These are phyloP conservation scores for Hirschioporus abietinus DNA, from an alignment of 768 basidiomycete genomes.

Conservation along the genomic window DNA sequence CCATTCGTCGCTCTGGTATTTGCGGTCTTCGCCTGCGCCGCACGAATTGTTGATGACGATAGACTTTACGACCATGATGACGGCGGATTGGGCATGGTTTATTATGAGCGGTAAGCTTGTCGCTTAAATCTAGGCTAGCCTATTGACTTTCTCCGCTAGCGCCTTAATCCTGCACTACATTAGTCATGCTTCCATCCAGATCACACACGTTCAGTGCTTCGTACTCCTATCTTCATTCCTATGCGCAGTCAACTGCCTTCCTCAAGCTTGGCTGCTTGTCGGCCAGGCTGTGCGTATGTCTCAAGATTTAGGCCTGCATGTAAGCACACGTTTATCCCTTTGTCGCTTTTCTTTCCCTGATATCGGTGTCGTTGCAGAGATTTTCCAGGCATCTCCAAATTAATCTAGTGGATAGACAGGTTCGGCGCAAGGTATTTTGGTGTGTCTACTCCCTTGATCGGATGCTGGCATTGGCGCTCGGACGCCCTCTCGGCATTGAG, in stretches of 20 bases:
- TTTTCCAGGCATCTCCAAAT: constrained; percentile 72
- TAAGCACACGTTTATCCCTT: constrained; percentile 36
- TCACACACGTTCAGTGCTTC: constrained; percentile 87
- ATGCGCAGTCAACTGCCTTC: constrained; percentile 89
- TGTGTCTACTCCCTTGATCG: constrained; percentile 85
- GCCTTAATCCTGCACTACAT: constrained; percentile 90
- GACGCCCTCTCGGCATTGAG: constrained; percentile 83
- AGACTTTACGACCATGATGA: constrained; percentile 60
- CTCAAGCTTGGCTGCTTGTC: constrained; percentile 89
- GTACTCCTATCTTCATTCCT: constrained; percentile 86
- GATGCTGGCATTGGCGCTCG: constrained; percentile 87
- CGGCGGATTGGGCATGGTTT: constrained; percentile 86
- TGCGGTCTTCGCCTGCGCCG: constrained; percentile 86
- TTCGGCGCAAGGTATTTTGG: constrained; percentile 91
- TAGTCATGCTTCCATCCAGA: constrained; percentile 79
- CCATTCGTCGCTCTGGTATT: constrained; percentile 81
- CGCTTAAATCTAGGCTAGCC: constrained; percentile 7
- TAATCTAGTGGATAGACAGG: constrained; percentile 78
- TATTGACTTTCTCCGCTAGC: constrained; percentile 32
- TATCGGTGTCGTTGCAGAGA: constrained; percentile 43
- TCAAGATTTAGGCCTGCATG: constrained; percentile 89
- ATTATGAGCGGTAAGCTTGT: constrained; percentile 70
- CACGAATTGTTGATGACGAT: constrained; percentile 70
- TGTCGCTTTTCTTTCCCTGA: constrained; percentile 15
- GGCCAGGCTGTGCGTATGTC: constrained; percentile 88